Evolutionary conservation across 352 stramenopile species (phyloP).

Genomic region (Phytophthora aleatoria): DNA sequence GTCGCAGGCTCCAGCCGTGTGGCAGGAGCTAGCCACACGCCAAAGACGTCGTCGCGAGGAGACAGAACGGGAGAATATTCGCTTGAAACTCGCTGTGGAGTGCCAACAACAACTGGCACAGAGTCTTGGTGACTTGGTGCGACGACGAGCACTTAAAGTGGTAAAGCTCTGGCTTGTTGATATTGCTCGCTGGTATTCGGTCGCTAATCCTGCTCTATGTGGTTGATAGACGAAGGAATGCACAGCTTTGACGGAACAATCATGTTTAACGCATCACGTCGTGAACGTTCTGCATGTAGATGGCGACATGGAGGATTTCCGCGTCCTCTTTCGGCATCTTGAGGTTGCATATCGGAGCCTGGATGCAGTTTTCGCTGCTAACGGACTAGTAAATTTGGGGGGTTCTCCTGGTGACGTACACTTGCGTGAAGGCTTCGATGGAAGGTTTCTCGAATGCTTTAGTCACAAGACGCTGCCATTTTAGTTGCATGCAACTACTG

Average conservation of each 20-base stretch:
- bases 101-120: conserved; percentile 27
- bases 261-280: conserved; percentile 9
- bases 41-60: conserved; percentile 42
- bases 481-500: conserved; percentile 30
- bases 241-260: not conserved
- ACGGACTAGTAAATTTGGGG: conserved; percentile 37
- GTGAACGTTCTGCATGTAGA: not conserved
- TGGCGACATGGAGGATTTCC: conserved; percentile 20
- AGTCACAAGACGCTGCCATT: conserved; percentile 51
- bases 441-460: conserved; percentile 43
- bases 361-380: conserved; percentile 38
- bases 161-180: conserved; percentile 18
- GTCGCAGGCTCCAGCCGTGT: conserved; percentile 9
- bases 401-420: conserved; percentile 34
- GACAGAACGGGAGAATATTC: conserved; percentile 45
- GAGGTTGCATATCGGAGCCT: conserved; percentile 32
- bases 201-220: not conserved
- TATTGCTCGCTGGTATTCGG: not conserved
- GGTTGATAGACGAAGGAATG: not conserved
- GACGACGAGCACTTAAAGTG: conserved; percentile 28
- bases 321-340: conserved; percentile 31
- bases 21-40: conserved; percentile 30
- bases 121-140: conserved; percentile 12
- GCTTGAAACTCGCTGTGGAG: conserved; percentile 48
- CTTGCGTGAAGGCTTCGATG: conserved; percentile 41